Base-by-base conservation (phyloP, 371 early-diverging fungal genomes). In the Mucor velutinosus region DNA sequence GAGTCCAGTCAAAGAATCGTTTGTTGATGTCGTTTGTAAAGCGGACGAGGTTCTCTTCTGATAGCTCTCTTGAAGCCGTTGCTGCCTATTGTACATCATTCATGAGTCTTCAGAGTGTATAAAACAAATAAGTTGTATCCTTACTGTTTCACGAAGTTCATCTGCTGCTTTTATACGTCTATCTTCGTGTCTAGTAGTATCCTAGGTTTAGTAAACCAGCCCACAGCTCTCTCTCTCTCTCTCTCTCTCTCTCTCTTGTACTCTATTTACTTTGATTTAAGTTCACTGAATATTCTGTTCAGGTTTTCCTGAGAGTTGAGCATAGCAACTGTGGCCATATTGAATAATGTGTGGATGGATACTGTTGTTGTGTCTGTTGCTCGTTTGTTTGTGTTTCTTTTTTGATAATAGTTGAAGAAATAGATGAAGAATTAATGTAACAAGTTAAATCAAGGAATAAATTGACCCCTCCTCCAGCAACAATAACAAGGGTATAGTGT, bases 21-120 rank as follows among this genome's bases (percentile, higher is more conserved):
- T 85, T 81, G 79, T 92, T 91, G 62, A 93, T 82, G 47, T 93
- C 92, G 67, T 87, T 89, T 51, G 87, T 86, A 64, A 92, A 91
- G 63, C 89, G 88, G 25, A 84, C 78, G 45, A 90, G 85, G 19
- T 75, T 76, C 30, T 93, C 92, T 51, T 87, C 89, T 25, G 91
- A 86, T 37, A 90, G 65, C 74, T 93, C 93, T 41, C 91, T 79
- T 37, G 89, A 81, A 39, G 84, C 86, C 7, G 86, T 70, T 17
- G 83, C 78, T 27, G 89, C 90, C 90, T 92, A 72, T 27, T 41
- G 43, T 35, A 12, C 12, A 35, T 7, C 8, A 27, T 60, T 29
- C 2, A 4, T 45, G 19, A 19, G 1, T 33, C 3, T 7, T 33
- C 1, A 19, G 5, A 19, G 8, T 7, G 8, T 15, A 25, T 27